Conservation (phyloP, 2,329 filamentous ascomycete genomes). For the Aspergillus jensenii region DNA sequence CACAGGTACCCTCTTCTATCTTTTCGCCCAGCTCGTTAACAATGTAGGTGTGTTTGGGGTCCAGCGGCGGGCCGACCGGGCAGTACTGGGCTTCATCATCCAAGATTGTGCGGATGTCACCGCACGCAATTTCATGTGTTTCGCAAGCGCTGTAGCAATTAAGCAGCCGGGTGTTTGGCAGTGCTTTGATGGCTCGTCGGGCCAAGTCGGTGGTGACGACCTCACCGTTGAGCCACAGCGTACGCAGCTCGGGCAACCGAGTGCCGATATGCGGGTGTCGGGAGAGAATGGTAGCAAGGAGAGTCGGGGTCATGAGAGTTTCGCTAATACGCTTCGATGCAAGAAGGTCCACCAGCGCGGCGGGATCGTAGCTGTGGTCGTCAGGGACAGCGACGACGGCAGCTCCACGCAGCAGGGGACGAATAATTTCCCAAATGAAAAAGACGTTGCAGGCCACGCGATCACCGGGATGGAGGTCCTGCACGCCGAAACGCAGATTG, state of each 20-base stretch:
- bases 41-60: conserved; percentile 69
- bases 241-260: conserved; percentile 65
- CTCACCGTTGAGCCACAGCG: conserved; percentile 79
- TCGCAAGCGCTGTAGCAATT: conserved; percentile 84
- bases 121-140: conserved; percentile 76
- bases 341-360: conserved; percentile 70
- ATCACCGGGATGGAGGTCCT: conserved; percentile 69
- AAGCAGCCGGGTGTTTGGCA: conserved; percentile 68
- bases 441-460: conserved; percentile 86
- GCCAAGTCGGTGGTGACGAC: conserved; percentile 78
- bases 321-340: conserved; percentile 68
- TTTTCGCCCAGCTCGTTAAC: conserved; percentile 67
- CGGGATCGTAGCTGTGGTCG: conserved; percentile 74
- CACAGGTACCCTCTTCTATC: conserved; percentile 62
- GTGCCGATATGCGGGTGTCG: conserved; percentile 65
- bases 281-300: conserved; percentile 71
- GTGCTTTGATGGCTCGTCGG: conserved; percentile 63
- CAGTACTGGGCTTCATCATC: conserved; percentile 66
- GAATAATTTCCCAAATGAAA: conserved; percentile 81
- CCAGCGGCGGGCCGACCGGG: conserved; percentile 70
- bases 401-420: conserved; percentile 72
- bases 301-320: conserved; percentile 79
- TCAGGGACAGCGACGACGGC: conserved; percentile 75
- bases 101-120: conserved; percentile 69
- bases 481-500: conserved; percentile 67